A percentile compares a stretch with the other conserved stretches of the same genome.
Evolutionary conservation across 495 filamentous ascomycete genomes (phyloP).

Genomic region (Jackrogersella multiformis): DNA sequence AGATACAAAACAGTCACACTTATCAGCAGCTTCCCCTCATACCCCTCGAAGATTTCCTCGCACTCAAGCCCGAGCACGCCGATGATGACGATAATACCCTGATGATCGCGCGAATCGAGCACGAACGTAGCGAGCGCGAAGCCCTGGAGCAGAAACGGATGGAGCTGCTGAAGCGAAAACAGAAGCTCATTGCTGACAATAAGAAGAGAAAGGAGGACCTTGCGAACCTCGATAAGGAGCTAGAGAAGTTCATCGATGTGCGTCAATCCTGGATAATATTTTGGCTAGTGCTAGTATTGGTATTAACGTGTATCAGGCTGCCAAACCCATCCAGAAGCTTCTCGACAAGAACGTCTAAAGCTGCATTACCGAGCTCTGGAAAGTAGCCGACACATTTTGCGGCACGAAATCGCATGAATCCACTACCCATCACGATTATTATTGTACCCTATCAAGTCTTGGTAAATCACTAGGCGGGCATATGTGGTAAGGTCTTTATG

Average conservation of each 20-base stretch:
- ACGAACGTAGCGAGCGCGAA: conserved; percentile 87
- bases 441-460: neutral
- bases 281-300: neutral
- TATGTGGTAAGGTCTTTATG: neutral
- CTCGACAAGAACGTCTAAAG: conserved; percentile 75
- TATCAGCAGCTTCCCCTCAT: conserved; percentile 88
- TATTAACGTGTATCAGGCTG: conserved; percentile 64
- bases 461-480: neutral
- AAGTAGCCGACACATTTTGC: neutral
- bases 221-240: conserved; percentile 83
- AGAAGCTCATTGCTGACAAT: conserved; percentile 90
- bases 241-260: conserved; percentile 90
- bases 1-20: conserved; percentile 70
- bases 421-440: neutral
- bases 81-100: conserved; percentile 76
- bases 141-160: conserved; percentile 86
- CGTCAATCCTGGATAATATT: conserved; percentile 28
- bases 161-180: conserved; percentile 87
- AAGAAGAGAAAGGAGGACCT: conserved; percentile 95
- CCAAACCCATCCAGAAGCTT: conserved; percentile 84
- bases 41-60: conserved; percentile 82
- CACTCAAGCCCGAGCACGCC: conserved; percentile 76
- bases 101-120: conserved; percentile 91
- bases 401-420: neutral
- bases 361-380: neutral